Base-by-base conservation (phyloP, 1,139 yeast genomes). In the Blastobotrys illinoisensis region DNA sequence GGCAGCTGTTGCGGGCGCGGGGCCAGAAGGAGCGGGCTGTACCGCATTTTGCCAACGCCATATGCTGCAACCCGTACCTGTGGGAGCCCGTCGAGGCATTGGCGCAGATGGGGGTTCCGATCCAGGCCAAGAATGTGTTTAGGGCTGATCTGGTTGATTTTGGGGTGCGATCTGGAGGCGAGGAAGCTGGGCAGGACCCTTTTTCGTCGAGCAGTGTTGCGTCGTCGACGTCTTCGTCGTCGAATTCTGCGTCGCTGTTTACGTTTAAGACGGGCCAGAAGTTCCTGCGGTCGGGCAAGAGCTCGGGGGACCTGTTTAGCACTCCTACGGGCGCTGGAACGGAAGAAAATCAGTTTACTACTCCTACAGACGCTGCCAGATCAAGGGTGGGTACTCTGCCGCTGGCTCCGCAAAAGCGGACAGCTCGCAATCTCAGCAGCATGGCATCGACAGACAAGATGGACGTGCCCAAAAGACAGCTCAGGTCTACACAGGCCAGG, bases 61-160 rank as follows among this genome's bases (percentile, higher is more conserved):
- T 89, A 55, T 80, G 81, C 57, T 71, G 78, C 56, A 88, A 93
- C 67, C 96, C 95, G 23, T 88, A 78, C 67, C 78, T 89, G 51
- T 90, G 95, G 79, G 97, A 89, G 65, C 91, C 97, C 0, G 82
- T 88, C 59, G 89, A 86, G 62, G 84, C 85, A 47, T 73, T 93
- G 49, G 84, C 93, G 64, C 79, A 79, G 56, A 74, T 88, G 50
- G 71, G 72, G 9, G 64, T 86, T 23, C 79, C 81, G 58, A 78
- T 88, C 23, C 77, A 81, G 51, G 83, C 84, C 7, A 80, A 81
- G 54, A 74, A 85, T 6, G 78, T 88, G 46, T 87, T 79, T 69
- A 80, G 78, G 50, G 52, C 55, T 9, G 62, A 57, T 20, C 52
- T 32, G 40, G 48, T 47, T 46, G 28, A 11, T 49, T 32, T 32